Base-by-base conservation (phyloP, 2,329 filamentous ascomycete genomes). In the Epichloe glyceriae region DNA sequence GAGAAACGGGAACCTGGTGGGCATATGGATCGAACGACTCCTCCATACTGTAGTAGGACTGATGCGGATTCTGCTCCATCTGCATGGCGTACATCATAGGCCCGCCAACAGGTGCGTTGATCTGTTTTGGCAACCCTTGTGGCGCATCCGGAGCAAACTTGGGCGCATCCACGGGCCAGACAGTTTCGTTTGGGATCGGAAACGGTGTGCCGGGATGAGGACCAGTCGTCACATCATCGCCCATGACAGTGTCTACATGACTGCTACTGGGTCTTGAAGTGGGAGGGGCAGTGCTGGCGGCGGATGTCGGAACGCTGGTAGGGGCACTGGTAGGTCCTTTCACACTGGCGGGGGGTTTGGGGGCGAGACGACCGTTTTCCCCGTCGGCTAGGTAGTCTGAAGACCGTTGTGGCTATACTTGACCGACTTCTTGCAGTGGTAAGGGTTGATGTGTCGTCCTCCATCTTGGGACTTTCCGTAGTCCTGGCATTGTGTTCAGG, bases 161-260 rank as follows among this genome's bases (percentile, higher is more conserved):
- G 49, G 67, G 67, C 5, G 65, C 65, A 42, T 68, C 66, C n/a
- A 64, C 57, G 3, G 67, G 63, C 64, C 68, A 68, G 22, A 62
- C 59, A 10, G 57, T 58, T 52, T 69, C 67, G 49, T 64, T 65
- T 15, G 68, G 68, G 43, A 71, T 70, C 3, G 62, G 62, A 55
- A 68, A 68, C 4, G 68, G 68, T 11, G 68, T 70, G 47, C 67
- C 68, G 1, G 68, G 68, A 53, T 70, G 68, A 53, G 64, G 68
- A 3, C 66, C 67, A 47, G 57, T 54, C 30, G 61, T 58, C 38
- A 57, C 51, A 46, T 68, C 66, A 46, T 68, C 65, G 15, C 55
- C 58, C 58, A 69, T 68, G 54, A 66, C 58, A 0, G 62, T 60
- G 44, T 60, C 59, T 5, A 58, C 59, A 37, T 37, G 47, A n/a